Conservation (phyloP, 306 rosid species). For the Arachis hypogaea region DNA sequence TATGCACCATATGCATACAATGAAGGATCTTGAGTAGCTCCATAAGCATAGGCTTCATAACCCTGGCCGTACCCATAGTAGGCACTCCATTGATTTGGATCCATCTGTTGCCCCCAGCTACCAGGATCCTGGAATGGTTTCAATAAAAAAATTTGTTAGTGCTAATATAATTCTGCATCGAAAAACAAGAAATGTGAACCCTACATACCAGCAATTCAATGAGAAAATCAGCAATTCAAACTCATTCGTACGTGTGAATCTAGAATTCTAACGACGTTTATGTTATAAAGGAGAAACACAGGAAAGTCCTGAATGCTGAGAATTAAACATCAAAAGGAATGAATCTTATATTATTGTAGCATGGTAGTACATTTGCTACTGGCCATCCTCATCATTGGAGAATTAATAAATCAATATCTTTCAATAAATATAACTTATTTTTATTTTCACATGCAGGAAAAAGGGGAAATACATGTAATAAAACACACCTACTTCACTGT, state of each 20-base stretch:
- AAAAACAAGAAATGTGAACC: slow-evolving; percentile 1
- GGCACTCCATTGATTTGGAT: slow-evolving; percentile 77
- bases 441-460: not conserved
- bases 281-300: not conserved
- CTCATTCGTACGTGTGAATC: slow-evolving; percentile 7
- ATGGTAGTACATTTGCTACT: not conserved
- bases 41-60: slow-evolving; percentile 79
- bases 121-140: slow-evolving; percentile 61
- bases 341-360: slow-evolving; percentile 10
- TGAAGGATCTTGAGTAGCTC: slow-evolving; percentile 79
- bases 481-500: not conserved
- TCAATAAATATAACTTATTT: not conserved
- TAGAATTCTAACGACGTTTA: not conserved
- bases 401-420: not conserved
- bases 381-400: not conserved
- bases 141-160: slow-evolving; percentile 19
- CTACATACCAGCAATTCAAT: slow-evolving; percentile 14
- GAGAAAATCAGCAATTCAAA: slow-evolving; percentile 15
- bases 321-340: not conserved
- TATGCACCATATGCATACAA: slow-evolving; percentile 76
- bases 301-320: not conserved
- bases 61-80: slow-evolving; percentile 93
- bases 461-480: no score
- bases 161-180: not conserved
- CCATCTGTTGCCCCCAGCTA: slow-evolving; percentile 78